A percentile compares a stretch with the other conserved stretches of the same genome.
phyloP scores from a whole-genome alignment of 1,139 yeast genomes.

The Kluyveromyces sp. region DNA sequence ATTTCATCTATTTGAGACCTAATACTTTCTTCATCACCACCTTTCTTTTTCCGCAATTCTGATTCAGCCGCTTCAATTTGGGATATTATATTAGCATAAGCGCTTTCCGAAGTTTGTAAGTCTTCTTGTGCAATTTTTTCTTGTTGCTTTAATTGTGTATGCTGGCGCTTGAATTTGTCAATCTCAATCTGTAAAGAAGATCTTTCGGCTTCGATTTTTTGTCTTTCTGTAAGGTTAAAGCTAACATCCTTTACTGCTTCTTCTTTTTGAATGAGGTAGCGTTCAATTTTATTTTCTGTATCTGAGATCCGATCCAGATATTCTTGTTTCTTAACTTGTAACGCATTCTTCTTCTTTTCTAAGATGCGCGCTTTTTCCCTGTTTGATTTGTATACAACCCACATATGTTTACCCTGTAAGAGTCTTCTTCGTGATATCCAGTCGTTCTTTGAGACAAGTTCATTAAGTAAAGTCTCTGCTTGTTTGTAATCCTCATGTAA shows the following conservation, averaged over 20 bases:
- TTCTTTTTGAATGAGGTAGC: constrained; percentile 15
- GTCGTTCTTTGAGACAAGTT: constrained; percentile 28
- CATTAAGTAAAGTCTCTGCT: constrained; percentile 30
- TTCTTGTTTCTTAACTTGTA: constrained; percentile 22
- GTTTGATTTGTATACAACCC: constrained; percentile 42
- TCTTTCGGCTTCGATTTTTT: constrained; percentile 19
- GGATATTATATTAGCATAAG: too few relatives aligned
- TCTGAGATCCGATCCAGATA: constrained; percentile 14
- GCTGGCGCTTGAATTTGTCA: constrained; percentile 14
- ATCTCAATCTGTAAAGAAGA: constrained; percentile 22
- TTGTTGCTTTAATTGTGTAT: constrained; percentile 21
- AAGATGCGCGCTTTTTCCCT: constrained; percentile 20
- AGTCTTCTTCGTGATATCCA: constrained; percentile 39
- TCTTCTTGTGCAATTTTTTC: constrained; percentile 26
- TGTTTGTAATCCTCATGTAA: constrained; percentile 29
- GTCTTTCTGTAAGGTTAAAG: constrained; percentile 19
- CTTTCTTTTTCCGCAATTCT: constrained; percentile 35
- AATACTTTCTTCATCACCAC: constrained; percentile 30
- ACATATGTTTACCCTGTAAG: constrained; percentile 54
- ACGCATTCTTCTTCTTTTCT: constrained; percentile 20
- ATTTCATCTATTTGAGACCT: constrained; percentile 24
- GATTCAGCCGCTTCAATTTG: constrained; percentile 20
- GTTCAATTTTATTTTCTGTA: constrained; percentile 21
- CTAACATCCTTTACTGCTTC: constrained; percentile 20
- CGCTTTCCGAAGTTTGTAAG: constrained; percentile 26